These are phyloP conservation scores for Polygonum aviculare DNA, from an alignment of 148 eudicot genomes.

Conservation along the genomic window DNA sequence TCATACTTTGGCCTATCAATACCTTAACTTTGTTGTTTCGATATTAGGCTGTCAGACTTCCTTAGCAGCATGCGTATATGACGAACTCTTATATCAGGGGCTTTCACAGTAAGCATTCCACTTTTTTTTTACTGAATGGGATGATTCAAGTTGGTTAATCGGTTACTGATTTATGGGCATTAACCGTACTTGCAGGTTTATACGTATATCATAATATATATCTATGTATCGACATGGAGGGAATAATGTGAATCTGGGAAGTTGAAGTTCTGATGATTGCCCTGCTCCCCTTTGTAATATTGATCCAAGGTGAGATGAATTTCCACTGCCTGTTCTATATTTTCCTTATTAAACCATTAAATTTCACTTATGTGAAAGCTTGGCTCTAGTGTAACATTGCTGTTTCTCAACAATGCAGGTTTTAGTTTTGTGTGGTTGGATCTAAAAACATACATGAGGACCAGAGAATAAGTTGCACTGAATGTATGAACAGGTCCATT, in stretches of 20 bases:
- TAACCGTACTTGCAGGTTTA: background rate
- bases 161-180: background rate
- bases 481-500: background rate
- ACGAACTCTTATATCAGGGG: background rate
- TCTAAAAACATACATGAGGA: background rate
- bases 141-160: background rate
- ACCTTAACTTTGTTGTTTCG: background rate
- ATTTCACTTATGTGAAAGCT: background rate
- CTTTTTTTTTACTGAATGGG: background rate
- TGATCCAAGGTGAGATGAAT: conserved; percentile 6
- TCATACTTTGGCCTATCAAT: background rate
- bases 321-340: background rate
- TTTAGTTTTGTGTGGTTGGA: background rate
- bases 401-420: background rate
- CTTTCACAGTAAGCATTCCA: background rate
- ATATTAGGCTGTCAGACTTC: conserved; percentile 59
- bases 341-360: background rate
- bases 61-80: conserved; percentile 43
- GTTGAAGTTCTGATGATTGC: background rate
- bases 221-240: background rate
- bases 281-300: background rate
- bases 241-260: background rate
- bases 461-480: background rate
- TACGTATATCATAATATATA: background rate
- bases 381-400: background rate